phyloP scores from a whole-genome alignment of 2,329 filamentous ascomycete species.

The Paramyrothecium roridum region DNA sequence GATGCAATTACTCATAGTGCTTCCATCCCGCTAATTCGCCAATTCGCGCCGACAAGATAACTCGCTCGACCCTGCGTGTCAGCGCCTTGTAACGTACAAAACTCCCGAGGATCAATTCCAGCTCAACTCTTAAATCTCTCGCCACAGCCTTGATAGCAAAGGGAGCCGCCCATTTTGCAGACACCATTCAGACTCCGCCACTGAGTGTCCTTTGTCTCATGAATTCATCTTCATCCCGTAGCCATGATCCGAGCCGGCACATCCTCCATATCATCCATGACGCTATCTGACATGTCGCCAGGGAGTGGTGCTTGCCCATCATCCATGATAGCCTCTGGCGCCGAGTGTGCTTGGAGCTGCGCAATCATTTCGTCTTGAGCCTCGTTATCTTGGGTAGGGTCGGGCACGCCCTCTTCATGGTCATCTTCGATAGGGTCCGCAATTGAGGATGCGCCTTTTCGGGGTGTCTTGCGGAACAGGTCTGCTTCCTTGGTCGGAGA shows the following conservation, averaged over 20 bases:
- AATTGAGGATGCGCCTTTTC: not conserved
- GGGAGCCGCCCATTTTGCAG: too few relatives aligned
- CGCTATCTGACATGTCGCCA: slow-evolving; percentile 21
- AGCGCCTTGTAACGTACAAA: too few relatives aligned
- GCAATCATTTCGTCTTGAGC: not conserved
- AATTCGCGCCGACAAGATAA: too few relatives aligned
- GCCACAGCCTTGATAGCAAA: too few relatives aligned
- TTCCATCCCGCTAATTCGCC: too few relatives aligned
- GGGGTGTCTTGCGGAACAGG: slow-evolving; percentile 16
- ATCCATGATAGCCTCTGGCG: slow-evolving; percentile 7
- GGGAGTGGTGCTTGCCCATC: slow-evolving; percentile 22
- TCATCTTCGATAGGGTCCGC: slow-evolving; percentile 1
- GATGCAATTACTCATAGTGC: too few relatives aligned
- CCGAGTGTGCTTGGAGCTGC: not conserved
- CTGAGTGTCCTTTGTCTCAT: not conserved
- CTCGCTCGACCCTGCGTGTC: too few relatives aligned
- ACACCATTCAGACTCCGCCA: not conserved
- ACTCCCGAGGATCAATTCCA: too few relatives aligned
- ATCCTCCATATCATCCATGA: slow-evolving; percentile 43
- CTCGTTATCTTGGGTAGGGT: not conserved
- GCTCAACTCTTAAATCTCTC: too few relatives aligned
- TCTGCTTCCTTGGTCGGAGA: not conserved
- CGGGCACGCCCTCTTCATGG: not conserved
- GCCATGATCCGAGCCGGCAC: slow-evolving; percentile 25
- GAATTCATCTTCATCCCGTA: not conserved